Evolutionary conservation across 2,329 filamentous ascomycete species (phyloP).

Genomic region (Aspergillus awamori): DNA sequence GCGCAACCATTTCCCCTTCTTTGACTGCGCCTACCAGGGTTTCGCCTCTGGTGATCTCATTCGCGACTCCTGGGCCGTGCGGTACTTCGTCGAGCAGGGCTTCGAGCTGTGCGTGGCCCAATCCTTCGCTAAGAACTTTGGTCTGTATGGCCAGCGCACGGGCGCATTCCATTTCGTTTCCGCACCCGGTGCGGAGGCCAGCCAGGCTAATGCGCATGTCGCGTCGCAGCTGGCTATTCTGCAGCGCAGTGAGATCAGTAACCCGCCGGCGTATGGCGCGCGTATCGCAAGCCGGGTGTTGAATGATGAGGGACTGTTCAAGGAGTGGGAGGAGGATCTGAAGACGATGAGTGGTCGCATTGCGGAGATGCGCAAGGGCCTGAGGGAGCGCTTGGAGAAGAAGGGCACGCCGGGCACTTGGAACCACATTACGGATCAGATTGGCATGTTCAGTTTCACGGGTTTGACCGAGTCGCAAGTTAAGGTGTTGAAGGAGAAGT

Average conservation of each 20-base stretch:
- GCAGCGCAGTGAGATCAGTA: slow-evolving; percentile 96
- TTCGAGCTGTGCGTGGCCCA: slow-evolving; percentile 67
- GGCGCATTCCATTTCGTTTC: slow-evolving; percentile 96
- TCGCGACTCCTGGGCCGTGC: slow-evolving; percentile 86
- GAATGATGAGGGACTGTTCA: slow-evolving; percentile 79
- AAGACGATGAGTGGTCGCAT: slow-evolving; percentile 94
- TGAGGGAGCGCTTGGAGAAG: slow-evolving; percentile 79
- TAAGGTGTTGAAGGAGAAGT: slow-evolving; percentile 48
- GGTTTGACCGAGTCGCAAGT: slow-evolving; percentile 56
- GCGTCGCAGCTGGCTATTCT: slow-evolving; percentile 89
- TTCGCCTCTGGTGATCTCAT: slow-evolving; percentile 90
- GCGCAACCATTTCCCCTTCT: slow-evolving; percentile 93
- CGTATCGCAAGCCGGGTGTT: slow-evolving; percentile 82
- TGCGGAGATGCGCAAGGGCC: slow-evolving; percentile 80
- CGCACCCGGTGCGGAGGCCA: slow-evolving; percentile 67
- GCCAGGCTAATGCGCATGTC: slow-evolving; percentile 64
- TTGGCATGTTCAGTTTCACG: slow-evolving; percentile 96
- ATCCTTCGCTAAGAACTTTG: slow-evolving; percentile 69
- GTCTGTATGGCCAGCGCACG: slow-evolving; percentile 92
- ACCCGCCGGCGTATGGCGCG: slow-evolving; percentile 92
- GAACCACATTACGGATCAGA: slow-evolving; percentile 98
- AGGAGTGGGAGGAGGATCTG: slow-evolving; percentile 90
- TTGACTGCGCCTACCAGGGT: slow-evolving; percentile 96
- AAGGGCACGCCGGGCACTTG: slow-evolving; percentile 85
- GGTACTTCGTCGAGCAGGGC: slow-evolving; percentile 91